Evolutionary conservation across 129 eudicot genomes (phyloP), one percentile per base, ranked within the genome.

Genomic region (Escallonia herrerae): DNA sequence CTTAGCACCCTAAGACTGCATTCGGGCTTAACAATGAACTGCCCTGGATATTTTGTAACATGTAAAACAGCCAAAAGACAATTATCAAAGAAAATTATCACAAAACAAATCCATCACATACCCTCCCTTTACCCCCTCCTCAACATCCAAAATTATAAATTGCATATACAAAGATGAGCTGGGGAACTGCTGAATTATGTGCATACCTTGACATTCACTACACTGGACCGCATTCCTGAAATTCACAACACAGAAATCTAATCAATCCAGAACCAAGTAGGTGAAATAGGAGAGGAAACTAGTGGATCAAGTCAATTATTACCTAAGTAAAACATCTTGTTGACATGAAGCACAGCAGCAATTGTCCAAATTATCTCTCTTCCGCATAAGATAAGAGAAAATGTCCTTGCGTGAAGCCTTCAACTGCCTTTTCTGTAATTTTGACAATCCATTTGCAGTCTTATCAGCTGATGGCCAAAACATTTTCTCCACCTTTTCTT

Each of bases 161-260:
- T 33, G 42, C n/a, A 69, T 46, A 63, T 45, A 56, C 8, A 33
- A n/a, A 8, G 47, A 49, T 3, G 3, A 52, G 6, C 40, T 8
- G 40, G 42, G 40, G 37, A 45, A 42, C 7, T 66, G 4, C 39
- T 59, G 6, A 69, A 48, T 54, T 44, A 6, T 53, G 13, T 58
- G 68, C 77, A 62, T 81, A 94, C 99, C 99, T 89, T 86, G 83
- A 65, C 99, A 94, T 52, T 66, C 64, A 79, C 71, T 72, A 82
- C 99, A 94, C 77, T 67, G 82, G 74, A 83, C 90, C 7, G 95
- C 87, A 82, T 72, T 60, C 86, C 96, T 93, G 79, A 67, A 66
- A 56, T 64, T 58, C 69, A 77, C 43, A 56, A 70, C 14, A 6
- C 76, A 42, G n/a, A n/a, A 8, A 15, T 10, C 65, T 59, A 8